These are phyloP conservation scores for Ambrosiella cleistominuta DNA, from an alignment of 2,329 filamentous ascomycete genomes.

Conservation along the genomic window DNA sequence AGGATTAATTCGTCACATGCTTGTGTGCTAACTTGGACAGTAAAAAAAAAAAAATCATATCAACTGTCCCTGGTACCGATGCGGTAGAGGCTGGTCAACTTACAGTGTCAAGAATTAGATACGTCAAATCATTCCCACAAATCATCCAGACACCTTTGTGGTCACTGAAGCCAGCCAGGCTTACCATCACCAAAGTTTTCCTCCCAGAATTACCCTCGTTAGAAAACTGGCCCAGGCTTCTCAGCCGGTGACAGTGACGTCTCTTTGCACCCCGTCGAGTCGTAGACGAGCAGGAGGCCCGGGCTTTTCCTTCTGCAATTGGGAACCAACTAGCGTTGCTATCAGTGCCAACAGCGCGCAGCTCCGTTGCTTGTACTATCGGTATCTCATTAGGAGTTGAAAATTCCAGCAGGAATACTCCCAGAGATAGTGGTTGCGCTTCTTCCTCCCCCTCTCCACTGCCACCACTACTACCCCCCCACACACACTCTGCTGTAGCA, in stretches of 20 bases:
- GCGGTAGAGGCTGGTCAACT: too few relatives aligned
- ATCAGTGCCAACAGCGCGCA: not conserved
- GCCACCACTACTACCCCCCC: not conserved
- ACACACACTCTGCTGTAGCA: not conserved
- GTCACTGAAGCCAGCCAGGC: too few relatives aligned
- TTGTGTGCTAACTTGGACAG: too few relatives aligned
- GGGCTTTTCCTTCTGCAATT: not conserved
- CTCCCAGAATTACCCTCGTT: too few relatives aligned
- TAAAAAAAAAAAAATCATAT: too few relatives aligned
- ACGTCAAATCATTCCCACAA: too few relatives aligned
- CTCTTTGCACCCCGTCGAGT: not conserved
- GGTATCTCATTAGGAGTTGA: not conserved
- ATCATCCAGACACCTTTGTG: too few relatives aligned
- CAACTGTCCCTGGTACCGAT: too few relatives aligned
- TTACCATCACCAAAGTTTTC: too few relatives aligned
- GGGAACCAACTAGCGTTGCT: not conserved
- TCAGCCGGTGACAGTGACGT: not conserved
- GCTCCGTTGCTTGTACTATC: not conserved
- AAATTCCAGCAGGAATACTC: not conserved
- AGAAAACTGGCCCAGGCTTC: not conserved
- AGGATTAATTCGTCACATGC: too few relatives aligned
- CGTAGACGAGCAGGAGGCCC: not conserved
- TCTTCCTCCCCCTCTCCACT: not conserved
- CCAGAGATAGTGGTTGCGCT: not conserved
- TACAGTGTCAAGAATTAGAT: too few relatives aligned